Conservation (phyloP, 495 filamentous ascomycete species). For the Lichina pygmaea region DNA sequence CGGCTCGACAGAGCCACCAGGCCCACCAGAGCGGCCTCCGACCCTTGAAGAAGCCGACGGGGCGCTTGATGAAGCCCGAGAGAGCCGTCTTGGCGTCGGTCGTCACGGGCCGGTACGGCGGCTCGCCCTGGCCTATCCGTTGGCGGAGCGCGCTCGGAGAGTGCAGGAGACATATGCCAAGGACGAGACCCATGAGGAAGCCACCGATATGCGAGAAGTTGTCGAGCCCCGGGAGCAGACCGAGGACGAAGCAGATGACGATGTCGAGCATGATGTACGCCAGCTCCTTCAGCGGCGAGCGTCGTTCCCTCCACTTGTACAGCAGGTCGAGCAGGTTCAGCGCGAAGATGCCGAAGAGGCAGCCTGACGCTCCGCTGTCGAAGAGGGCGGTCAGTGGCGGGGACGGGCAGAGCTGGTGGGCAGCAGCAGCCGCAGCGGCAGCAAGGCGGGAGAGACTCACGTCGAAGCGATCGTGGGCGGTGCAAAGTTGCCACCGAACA, state of each 20-base stretch:
- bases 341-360: slow-evolving; percentile 75
- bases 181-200: slow-evolving; percentile 71
- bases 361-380: slow-evolving; percentile 47
- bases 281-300: slow-evolving; percentile 50
- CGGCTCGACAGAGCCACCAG: slow-evolving; percentile 80
- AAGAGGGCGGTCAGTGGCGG: background rate
- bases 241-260: slow-evolving; percentile 70
- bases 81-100: slow-evolving; percentile 16
- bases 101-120: slow-evolving; percentile 33
- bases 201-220: slow-evolving; percentile 96
- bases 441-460: background rate
- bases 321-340: slow-evolving; percentile 68
- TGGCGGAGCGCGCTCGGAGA: slow-evolving; percentile 59
- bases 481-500: slow-evolving; percentile 83
- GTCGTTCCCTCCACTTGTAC: slow-evolving; percentile 66
- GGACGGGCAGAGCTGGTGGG: background rate
- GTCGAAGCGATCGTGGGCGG: slow-evolving; percentile 51
- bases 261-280: slow-evolving; percentile 65
- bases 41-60: slow-evolving; percentile 67
- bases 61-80: slow-evolving; percentile 34
- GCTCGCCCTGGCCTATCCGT: slow-evolving; percentile 40
- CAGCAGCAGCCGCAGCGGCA: no score
- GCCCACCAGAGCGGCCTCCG: slow-evolving; percentile 86
- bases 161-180: slow-evolving; percentile 66
- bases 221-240: slow-evolving; percentile 75